Evolutionary conservation across 108 stramenopile genomes (phyloP).

Genomic region (Cylindrotheca fusiformis): DNA sequence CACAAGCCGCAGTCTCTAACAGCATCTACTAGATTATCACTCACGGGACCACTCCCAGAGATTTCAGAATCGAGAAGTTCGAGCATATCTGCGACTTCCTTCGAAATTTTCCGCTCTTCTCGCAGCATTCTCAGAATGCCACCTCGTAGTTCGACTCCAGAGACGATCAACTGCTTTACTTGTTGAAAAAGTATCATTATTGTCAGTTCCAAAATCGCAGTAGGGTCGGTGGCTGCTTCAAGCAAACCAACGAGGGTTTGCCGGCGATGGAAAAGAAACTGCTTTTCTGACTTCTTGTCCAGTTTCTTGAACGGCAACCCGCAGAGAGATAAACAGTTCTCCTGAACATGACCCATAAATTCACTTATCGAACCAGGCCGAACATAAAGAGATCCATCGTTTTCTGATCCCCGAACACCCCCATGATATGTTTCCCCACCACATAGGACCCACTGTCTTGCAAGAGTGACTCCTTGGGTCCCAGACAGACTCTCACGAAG

Average conservation of each 20-base stretch:
- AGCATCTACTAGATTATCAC: slow-evolving; percentile 11
- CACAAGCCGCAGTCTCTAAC: slow-evolving; percentile 33
- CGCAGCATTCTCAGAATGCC: slow-evolving; percentile 28
- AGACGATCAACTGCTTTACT: slow-evolving; percentile 31
- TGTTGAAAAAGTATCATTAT: slow-evolving; percentile 46
- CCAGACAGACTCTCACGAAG: slow-evolving; percentile 31
- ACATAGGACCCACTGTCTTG: slow-evolving; percentile 32
- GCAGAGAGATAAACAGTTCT: slow-evolving; percentile 36
- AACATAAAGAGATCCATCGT: background rate
- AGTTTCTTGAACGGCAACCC: slow-evolving; percentile 48
- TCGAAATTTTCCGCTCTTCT: slow-evolving; percentile 37
- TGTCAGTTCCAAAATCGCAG: slow-evolving; percentile 30
- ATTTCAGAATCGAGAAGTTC: slow-evolving; percentile 5
- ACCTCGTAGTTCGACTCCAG: slow-evolving; percentile 22
- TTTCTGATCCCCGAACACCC: background rate
- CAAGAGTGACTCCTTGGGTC: slow-evolving; percentile 26
- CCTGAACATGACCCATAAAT: slow-evolving; percentile 30
- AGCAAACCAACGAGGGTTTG: slow-evolving; percentile 16
- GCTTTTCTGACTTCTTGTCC: slow-evolving; percentile 52
- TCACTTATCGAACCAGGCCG: slow-evolving; percentile 29
- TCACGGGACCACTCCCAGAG: background rate
- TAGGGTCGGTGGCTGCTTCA: slow-evolving; percentile 11
- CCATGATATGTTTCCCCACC: slow-evolving; percentile 32
- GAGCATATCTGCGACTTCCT: slow-evolving; percentile 22
- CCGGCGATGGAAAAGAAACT: slow-evolving; percentile 30